Evolutionary conservation across 495 filamentous ascomycete species (phyloP).

Genomic region (Cercophora sp.): DNA sequence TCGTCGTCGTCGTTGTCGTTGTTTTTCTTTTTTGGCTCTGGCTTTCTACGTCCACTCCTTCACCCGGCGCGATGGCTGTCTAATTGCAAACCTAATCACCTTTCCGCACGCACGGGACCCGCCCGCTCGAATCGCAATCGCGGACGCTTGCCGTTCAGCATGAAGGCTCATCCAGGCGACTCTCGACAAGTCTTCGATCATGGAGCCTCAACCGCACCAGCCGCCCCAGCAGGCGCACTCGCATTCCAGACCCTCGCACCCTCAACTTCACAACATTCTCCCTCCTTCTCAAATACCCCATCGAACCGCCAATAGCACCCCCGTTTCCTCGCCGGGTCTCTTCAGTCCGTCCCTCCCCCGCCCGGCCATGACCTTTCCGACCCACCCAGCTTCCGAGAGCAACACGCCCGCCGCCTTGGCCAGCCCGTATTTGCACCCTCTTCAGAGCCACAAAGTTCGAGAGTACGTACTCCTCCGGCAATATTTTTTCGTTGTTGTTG

Average conservation of each 20-base stretch:
- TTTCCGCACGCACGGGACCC: not conserved
- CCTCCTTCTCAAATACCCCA: slow-evolving; percentile 26
- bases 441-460: slow-evolving; percentile 60
- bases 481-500: not conserved
- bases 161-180: slow-evolving; percentile 25
- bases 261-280: slow-evolving; percentile 36
- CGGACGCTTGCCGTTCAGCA: slow-evolving; percentile 24
- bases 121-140: slow-evolving; percentile 12
- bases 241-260: slow-evolving; percentile 32
- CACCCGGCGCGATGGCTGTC: slow-evolving; percentile 16
- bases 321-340: slow-evolving; percentile 63
- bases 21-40: not conserved
- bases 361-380: slow-evolving; percentile 31
- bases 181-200: slow-evolving; percentile 22
- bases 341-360: slow-evolving; percentile 52
- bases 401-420: slow-evolving; percentile 42
- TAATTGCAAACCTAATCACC: slow-evolving; percentile 21
- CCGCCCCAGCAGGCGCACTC: slow-evolving; percentile 27
- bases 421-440: slow-evolving; percentile 61
- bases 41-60: not conserved
- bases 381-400: slow-evolving; percentile 41
- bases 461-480: slow-evolving; percentile 41
- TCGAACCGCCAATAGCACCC: slow-evolving; percentile 61
- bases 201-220: slow-evolving; percentile 32
- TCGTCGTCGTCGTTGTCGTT: no score